Percentiles rank a stretch among this genome's conserved stretches.
phyloP scores from a whole-genome alignment of 73 alveolate genomes.

The Uronychia binucleata region DNA sequence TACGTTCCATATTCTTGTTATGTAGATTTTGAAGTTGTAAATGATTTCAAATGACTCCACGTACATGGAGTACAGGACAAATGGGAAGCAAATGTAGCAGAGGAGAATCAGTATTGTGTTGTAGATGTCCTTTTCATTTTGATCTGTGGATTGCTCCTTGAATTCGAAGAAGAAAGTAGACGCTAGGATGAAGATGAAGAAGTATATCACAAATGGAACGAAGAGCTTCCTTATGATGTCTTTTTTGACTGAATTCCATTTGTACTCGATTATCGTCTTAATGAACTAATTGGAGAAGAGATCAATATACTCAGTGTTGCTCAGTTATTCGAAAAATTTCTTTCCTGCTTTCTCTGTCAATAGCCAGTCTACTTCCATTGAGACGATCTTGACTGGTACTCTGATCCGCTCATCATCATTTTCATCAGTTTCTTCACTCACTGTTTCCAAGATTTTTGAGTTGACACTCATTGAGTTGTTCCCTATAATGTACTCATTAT shows the following conservation, averaged over 20 bases:
- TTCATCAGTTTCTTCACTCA: neutral
- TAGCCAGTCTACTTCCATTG: conserved; percentile 51
- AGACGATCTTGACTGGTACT: too few species aligned
- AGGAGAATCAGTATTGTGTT: neutral
- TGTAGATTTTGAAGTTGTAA: neutral
- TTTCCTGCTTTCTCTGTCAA: conserved; percentile 12
- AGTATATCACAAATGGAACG: conserved; percentile 33
- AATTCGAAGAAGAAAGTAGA: neutral
- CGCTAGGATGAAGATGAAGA: neutral
- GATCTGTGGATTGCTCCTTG: neutral
- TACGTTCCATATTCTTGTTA: conserved; percentile 13
- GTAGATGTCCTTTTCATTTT: neutral
- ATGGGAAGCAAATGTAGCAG: too few species aligned
- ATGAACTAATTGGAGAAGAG: conserved; percentile 30
- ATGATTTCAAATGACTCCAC: too few species aligned
- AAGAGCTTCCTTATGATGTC: conserved; percentile 19
- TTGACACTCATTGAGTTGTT: neutral
- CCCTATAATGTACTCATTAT: neutral
- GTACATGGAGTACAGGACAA: neutral
- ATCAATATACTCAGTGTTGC: conserved; percentile 30
- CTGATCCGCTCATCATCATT: too few species aligned
- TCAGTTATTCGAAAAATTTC: conserved; percentile 8
- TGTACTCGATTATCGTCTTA: conserved; percentile 18
- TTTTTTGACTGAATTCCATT: conserved; percentile 31
- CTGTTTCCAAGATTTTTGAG: neutral